Conservation (phyloP, 2,329 filamentous ascomycete species). For the Sporothrix mexicana region DNA sequence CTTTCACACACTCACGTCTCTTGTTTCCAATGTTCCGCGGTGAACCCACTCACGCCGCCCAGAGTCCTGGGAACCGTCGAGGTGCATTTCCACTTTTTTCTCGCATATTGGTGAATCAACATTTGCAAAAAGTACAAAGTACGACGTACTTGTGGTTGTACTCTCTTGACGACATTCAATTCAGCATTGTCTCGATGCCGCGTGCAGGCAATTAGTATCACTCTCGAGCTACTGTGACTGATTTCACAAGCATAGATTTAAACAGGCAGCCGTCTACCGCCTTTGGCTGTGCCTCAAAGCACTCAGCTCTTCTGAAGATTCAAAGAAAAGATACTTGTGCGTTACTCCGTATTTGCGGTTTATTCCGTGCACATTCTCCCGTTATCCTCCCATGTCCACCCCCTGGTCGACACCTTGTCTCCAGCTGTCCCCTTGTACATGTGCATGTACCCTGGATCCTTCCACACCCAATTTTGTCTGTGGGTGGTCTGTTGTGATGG, state of each 20-base stretch:
- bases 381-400: neutral
- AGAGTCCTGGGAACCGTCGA: constrained; percentile 31
- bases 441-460: constrained; percentile 15
- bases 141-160: neutral
- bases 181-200: neutral
- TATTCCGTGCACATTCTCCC: neutral
- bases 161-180: neutral
- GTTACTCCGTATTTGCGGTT: constrained; percentile 27
- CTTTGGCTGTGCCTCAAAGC: neutral
- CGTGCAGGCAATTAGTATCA: neutral
- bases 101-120: neutral
- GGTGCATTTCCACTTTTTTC: constrained; percentile 18
- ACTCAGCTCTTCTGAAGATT: neutral
- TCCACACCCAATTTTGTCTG: constrained; percentile 11
- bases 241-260: neutral
- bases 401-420: neutral
- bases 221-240: neutral
- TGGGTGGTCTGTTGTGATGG: constrained; percentile 10
- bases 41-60: constrained; percentile 34
- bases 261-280: too few species aligned
- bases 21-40: constrained; percentile 16
- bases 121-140: neutral
- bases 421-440: constrained; percentile 7
- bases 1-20: neutral
- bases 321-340: neutral